Base-by-base conservation (phyloP, 208 protist species). In the Pavlovales sp. region DNA sequence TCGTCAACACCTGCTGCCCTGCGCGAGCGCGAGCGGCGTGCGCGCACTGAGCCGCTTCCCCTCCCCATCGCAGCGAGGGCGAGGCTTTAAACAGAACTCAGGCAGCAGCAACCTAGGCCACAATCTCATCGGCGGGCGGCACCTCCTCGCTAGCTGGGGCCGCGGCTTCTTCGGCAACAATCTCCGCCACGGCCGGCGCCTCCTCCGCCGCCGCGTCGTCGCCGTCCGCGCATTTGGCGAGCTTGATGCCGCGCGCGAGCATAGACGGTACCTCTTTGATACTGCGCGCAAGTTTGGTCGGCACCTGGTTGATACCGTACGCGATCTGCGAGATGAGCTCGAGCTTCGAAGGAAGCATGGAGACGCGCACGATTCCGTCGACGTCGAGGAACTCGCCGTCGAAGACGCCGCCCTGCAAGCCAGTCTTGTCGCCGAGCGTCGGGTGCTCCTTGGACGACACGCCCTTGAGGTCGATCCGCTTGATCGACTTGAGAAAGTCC, bases 301-400 rank as follows among this genome's bases (percentile, higher is more conserved):
- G 83, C 67, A 87, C 57, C 22, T 1, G 0, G 57, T 87, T 87
- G 67, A 87, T 28, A 18, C 76, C 57, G 36, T 32, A 11, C 14
- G 83, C 83, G 11, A 67, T 87, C 83, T 87, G 4, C 36, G 14
- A 5, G 57, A 87, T 87, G 5, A 87, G 83, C 83, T 87, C 83
- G 39, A 78, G 57, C 83, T 87, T 87, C 26, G 67, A 79, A 8
- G 83, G 83, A 4, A 87, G 83, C 83, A 79, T 87, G 67, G 38
- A 78, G 26, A 87, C 67, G 14, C 7, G 14, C 38, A 42, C 67
- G 39, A 87, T 38, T 30, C 83, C 83, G 1, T 77, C 38, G 38
- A 8, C 39, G n/a, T 87, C 83, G n/a, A 87, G 57, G 28, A 41
- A 5, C 40, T 42, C 18, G 20, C 38, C 83, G 18, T 79, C 83